phyloP scores from a whole-genome alignment of 179 eudicot genomes.

The Carnegiea gigantea region DNA sequence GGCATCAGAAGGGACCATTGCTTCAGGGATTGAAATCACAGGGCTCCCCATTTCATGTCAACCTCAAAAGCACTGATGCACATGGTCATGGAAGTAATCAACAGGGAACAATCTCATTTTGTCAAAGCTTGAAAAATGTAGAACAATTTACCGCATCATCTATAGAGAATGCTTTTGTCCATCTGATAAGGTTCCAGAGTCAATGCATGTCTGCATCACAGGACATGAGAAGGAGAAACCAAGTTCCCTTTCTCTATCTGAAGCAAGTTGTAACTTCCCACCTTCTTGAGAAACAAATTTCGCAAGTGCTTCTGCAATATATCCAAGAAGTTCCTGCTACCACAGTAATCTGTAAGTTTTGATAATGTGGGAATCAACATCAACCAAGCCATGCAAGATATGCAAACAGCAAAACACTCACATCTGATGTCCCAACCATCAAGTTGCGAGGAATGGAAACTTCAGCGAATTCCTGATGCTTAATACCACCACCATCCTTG shows the following conservation, averaged over 20 bases:
- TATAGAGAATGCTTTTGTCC: conserved; percentile 68
- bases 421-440: conserved; percentile 69
- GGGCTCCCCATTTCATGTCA: background rate
- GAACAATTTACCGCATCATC: conserved; percentile 49
- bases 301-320: conserved; percentile 63
- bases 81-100: conserved; percentile 4
- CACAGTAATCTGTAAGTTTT: conserved; percentile 12
- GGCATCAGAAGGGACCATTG: background rate
- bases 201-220: conserved; percentile 67
- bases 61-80: background rate
- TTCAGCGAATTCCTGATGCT: conserved; percentile 59
- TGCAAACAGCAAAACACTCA: conserved; percentile 24
- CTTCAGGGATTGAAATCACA: background rate
- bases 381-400: background rate
- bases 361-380: background rate
- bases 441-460: conserved; percentile 59
- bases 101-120: background rate
- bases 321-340: conserved; percentile 65
- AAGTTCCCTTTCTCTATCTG: conserved; percentile 58
- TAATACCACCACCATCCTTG: conserved; percentile 42
- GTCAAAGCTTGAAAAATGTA: background rate
- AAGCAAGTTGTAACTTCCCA: conserved; percentile 40
- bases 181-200: conserved; percentile 58
- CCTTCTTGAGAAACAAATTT: conserved; percentile 61
- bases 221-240: conserved; percentile 68